Conservation (phyloP, 2,329 filamentous ascomycete genomes). For the Sclerotinia borealis region DNA sequence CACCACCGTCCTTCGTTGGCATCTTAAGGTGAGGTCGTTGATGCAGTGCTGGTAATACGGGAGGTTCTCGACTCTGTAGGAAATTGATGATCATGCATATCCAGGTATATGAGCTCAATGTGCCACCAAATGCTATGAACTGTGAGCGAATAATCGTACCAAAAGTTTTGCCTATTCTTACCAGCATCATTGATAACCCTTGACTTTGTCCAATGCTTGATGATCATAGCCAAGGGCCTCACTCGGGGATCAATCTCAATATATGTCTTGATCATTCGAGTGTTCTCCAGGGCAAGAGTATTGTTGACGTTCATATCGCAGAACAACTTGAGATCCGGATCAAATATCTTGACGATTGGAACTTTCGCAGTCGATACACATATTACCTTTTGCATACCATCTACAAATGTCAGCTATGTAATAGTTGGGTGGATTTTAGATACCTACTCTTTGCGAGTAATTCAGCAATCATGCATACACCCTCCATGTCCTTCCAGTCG, state of each 20-base stretch:
- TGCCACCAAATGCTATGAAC: constrained; percentile 73
- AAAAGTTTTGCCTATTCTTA: constrained; percentile 47
- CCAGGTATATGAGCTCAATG: constrained; percentile 97
- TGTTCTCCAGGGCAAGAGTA: constrained; percentile 89
- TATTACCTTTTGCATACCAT: constrained; percentile 93
- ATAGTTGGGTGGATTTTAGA: constrained; percentile 6
- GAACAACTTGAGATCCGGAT: constrained; percentile 80
- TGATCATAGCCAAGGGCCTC: constrained; percentile 86
- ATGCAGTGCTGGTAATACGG: constrained; percentile 81
- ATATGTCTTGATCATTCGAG: constrained; percentile 95
- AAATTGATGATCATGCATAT: constrained; percentile 98
- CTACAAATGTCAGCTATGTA: constrained; percentile 45
- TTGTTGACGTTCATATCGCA: constrained; percentile 99
- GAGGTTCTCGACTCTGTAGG: constrained; percentile 77
- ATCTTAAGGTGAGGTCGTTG: constrained; percentile 60
- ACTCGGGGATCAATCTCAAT: constrained; percentile 89
- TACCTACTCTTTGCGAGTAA: constrained; percentile 75
- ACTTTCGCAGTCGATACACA: constrained; percentile 95
- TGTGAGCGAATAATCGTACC: constrained; percentile 18
- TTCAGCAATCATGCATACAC: constrained; percentile 84
- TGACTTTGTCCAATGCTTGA: constrained; percentile 95
- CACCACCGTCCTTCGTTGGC: constrained; percentile 55
- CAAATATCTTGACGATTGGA: constrained; percentile 98
- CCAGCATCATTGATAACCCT: constrained; percentile 94
- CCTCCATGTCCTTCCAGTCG: constrained; percentile 77